These are phyloP conservation scores for Athelia psychrophila DNA, from an alignment of 1,284 basidiomycete species.

Conservation along the genomic window DNA sequence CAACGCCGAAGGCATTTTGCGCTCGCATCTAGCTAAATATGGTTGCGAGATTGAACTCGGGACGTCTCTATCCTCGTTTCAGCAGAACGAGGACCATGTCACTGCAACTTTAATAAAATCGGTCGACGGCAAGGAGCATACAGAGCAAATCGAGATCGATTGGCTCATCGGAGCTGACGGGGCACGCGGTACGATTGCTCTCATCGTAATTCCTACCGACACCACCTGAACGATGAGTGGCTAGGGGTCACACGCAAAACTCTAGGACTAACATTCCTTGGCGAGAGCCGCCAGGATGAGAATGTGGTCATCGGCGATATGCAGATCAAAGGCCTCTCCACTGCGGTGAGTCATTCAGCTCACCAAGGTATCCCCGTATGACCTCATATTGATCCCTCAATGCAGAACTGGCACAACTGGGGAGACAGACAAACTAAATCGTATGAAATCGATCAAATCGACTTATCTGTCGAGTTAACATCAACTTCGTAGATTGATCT, in stretches of 20 bases:
- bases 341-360: slow-evolving; percentile 22
- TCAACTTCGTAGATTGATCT: slow-evolving; percentile 10
- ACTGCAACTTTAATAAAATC: slow-evolving; percentile 26
- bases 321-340: slow-evolving; percentile 27
- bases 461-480: not conserved
- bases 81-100: slow-evolving; percentile 28
- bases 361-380: not conserved
- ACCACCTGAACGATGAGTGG: slow-evolving; percentile 4
- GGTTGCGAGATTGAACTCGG: slow-evolving; percentile 33
- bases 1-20: slow-evolving; percentile 32
- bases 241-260: slow-evolving; percentile 34
- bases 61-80: slow-evolving; percentile 33
- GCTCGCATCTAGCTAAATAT: slow-evolving; percentile 24
- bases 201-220: not conserved
- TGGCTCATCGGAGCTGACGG: slow-evolving; percentile 42
- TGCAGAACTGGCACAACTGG: slow-evolving; percentile 30
- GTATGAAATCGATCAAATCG: too few species aligned
- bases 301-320: slow-evolving; percentile 40
- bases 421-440: slow-evolving; percentile 7
- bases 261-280: slow-evolving; percentile 41
- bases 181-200: slow-evolving; percentile 16
- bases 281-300: slow-evolving; percentile 35
- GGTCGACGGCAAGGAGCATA: slow-evolving; percentile 13
- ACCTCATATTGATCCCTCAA: not conserved
- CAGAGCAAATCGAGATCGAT: slow-evolving; percentile 25